Conservation (phyloP, 768 basidiomycete genomes). For the Tulasnella calospora region DNA sequence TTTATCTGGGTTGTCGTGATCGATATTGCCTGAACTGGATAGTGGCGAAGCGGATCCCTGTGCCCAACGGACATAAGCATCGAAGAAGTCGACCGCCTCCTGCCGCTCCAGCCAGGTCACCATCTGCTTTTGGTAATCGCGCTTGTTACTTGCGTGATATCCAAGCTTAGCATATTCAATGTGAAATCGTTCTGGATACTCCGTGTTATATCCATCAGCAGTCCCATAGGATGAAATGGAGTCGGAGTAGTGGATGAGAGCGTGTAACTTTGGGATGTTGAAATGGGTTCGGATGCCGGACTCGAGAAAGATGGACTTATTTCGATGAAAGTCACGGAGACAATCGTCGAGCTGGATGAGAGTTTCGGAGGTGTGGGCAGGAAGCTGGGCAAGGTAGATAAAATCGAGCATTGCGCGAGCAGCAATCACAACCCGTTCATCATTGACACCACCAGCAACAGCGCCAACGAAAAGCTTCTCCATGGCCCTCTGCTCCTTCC, state of each 20-base stretch:
- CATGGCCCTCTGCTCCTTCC: slow-evolving; percentile 22
- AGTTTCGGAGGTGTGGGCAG: slow-evolving; percentile 35
- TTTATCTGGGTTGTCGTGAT: background rate
- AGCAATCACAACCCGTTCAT: slow-evolving; percentile 27
- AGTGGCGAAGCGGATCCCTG: slow-evolving; percentile 31
- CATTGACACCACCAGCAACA: slow-evolving; percentile 13
- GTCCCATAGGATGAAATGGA: slow-evolving; percentile 38
- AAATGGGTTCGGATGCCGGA: slow-evolving; percentile 38
- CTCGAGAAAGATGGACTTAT: slow-evolving; percentile 40
- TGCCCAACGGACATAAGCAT: slow-evolving; percentile 35
- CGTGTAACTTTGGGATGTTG: slow-evolving; percentile 46
- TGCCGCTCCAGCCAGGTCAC: slow-evolving; percentile 39
- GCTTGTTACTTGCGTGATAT: too few species aligned
- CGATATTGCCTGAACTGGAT: background rate
- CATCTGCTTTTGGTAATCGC: too few species aligned
- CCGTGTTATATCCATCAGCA: too few species aligned
- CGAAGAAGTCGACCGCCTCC: slow-evolving; percentile 37
- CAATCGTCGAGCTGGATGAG: slow-evolving; percentile 34
- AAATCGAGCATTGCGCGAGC: slow-evolving; percentile 40
- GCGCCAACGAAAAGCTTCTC: slow-evolving; percentile 16
- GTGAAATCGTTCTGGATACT: too few species aligned
- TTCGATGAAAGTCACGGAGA: slow-evolving; percentile 38
- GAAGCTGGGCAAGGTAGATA: slow-evolving; percentile 40
- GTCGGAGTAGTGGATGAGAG: slow-evolving; percentile 36
- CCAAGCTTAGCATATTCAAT: too few species aligned